Evolutionary conservation across 2,329 filamentous ascomycete genomes (phyloP), one percentile per base, ranked within the genome.

Genomic region (Aotearoamyces nothofagi): DNA sequence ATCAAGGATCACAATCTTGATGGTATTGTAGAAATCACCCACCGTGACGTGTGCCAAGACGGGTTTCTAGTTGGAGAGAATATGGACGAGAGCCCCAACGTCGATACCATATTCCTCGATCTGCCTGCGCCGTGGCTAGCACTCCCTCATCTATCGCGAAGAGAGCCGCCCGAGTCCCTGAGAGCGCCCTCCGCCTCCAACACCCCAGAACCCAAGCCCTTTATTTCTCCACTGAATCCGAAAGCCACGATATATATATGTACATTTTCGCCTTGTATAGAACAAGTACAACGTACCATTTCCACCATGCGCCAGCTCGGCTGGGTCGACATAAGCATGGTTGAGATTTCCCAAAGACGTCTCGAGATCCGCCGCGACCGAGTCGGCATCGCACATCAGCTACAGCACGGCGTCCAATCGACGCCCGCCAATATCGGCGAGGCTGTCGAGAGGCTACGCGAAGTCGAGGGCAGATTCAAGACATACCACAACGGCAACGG

Each of bases 221-320:
- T 66, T 57, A 48, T 63, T 10, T 75, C 69, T 1, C 63, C 69
- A 1, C 62, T 96, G 8, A 76, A 90, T 40, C 73, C 81, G 0
- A 63, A 65, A n/a, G 65, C 69, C 23, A 66, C 78, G 4, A 70
- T 77, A 2, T 67, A 90, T 46, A 67, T 98, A 31, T 98, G 90
- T 58, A 92, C 84, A 1, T 98, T 98, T 56, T 92, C 80, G 2
- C 90, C 90, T 0, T 98, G 90, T 53, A 92, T 98, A 39, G 90
- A 98, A 55, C 90, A 98, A 57, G 87, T 92, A 13, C 83, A 79
- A 30, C 71, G 75, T 32, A 96, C 90, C 0, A 75, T 93, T 30
- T 77, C 80, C 8, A 69, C 71, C 9, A 66, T 98, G 53, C 76
- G 87, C 30, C 68, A 73, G 20, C 59, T 84, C 5, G 83, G 82